A percentile compares a stretch with the other conserved stretches of the same genome.
Evolutionary conservation across 352 stramenopile species (phyloP).

Genomic region (Thraustotheca clavata): DNA sequence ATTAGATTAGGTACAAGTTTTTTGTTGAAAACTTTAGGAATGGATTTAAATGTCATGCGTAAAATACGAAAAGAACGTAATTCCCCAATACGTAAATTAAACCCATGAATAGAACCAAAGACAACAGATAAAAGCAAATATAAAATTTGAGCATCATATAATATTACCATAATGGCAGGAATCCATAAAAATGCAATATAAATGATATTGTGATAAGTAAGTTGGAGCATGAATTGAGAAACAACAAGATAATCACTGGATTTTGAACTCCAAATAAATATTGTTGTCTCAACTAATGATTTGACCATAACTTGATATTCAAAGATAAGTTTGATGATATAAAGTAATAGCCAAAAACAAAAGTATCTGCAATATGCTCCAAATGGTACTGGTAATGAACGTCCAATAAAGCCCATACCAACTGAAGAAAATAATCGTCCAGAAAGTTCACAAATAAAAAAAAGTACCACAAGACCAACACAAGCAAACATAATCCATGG

Average conservation of each 20-base stretch:
- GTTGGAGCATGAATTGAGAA: conserved; percentile 33
- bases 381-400: conserved; percentile 55
- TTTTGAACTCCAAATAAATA: conserved; percentile 84
- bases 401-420: conserved; percentile 47
- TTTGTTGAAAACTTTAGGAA: conserved; percentile 58
- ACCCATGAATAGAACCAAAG: conserved; percentile 62
- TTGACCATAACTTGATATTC: conserved; percentile 97
- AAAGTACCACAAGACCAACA: conserved; percentile 48
- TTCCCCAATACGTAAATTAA: conserved; percentile 73
- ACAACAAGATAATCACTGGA: neutral
- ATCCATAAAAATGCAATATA: conserved; percentile 49
- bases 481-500: conserved; percentile 44
- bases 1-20: conserved; percentile 22
- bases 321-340: conserved; percentile 94
- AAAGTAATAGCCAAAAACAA: conserved; percentile 71
- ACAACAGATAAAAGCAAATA: conserved; percentile 73
- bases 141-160: conserved; percentile 84
- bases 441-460: conserved; percentile 62
- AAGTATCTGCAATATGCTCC: conserved; percentile 38
- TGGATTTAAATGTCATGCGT: conserved; percentile 49
- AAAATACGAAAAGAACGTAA: conserved; percentile 67
- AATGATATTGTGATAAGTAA: conserved; percentile 58
- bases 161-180: conserved; percentile 72
- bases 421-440: conserved; percentile 49
- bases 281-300: conserved; percentile 91